Percentiles rank a stretch among this genome's conserved stretches.
Evolutionary conservation across 306 rosid genomes (phyloP).

Genomic region (Castanea mollissima): DNA sequence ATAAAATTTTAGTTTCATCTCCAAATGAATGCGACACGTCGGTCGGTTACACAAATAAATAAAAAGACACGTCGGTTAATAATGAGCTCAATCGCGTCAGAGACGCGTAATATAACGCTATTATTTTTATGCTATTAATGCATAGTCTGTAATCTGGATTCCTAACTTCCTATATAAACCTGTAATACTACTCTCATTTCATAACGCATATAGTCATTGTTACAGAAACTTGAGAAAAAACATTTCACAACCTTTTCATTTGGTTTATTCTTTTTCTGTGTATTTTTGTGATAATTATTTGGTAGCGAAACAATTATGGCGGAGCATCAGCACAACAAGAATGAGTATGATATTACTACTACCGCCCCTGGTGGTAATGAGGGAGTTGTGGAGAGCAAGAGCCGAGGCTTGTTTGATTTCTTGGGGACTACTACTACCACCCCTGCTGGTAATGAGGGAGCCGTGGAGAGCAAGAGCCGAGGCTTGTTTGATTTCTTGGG

Average conservation of each 20-base stretch:
- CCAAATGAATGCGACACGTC: conserved; percentile 5
- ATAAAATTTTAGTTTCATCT: too few relatives aligned
- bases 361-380: conserved; percentile 9
- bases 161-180: conserved; percentile 22
- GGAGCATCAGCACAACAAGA: conserved; percentile 40
- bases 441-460: conserved; percentile 19
- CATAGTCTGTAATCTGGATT: too few relatives aligned
- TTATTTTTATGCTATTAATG: too few relatives aligned
- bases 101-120: conserved; percentile 33
- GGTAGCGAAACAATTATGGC: conserved; percentile 44
- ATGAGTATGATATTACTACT: conserved; percentile 28
- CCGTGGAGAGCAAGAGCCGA: conserved; percentile 54
- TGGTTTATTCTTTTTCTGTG: neutral
- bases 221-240: neutral
- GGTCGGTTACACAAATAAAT: conserved; percentile 12
- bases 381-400: conserved; percentile 43
- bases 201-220: neutral
- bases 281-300: neutral
- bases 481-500: conserved; percentile 65
- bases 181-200: neutral
- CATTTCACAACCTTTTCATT: neutral
- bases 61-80: neutral
- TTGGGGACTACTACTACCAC: conserved; percentile 22
- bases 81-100: conserved; percentile 21
- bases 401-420: conserved; percentile 72